Percentiles rank a stretch among this genome's conserved stretches.
Evolutionary conservation across 2,329 filamentous ascomycete species (phyloP).

Genomic region (Rhynchosporium agropyri): DNA sequence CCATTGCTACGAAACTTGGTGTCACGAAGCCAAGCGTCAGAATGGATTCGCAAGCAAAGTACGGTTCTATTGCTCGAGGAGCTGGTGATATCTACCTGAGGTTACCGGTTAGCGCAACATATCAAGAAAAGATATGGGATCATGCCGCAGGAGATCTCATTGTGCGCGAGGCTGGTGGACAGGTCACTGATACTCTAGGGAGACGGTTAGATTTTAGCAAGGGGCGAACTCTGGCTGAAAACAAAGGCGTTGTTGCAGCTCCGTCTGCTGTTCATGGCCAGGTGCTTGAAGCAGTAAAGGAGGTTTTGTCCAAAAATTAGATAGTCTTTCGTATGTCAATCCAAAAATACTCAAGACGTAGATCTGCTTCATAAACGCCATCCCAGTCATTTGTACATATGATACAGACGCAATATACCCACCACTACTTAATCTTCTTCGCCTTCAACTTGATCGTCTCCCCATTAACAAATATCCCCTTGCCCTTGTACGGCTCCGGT

Average conservation of each 20-base stretch:
- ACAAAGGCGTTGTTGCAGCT: slow-evolving; percentile 93
- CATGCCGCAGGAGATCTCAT: slow-evolving; percentile 95
- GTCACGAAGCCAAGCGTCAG: slow-evolving; percentile 89
- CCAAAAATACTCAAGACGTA: background rate
- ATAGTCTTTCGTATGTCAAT: slow-evolving; percentile 6
- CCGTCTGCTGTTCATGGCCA: slow-evolving; percentile 73
- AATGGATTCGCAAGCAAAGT: slow-evolving; percentile 98
- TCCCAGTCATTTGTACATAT: slow-evolving; percentile 34
- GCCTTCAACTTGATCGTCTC: slow-evolving; percentile 98
- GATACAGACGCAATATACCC: slow-evolving; percentile 29
- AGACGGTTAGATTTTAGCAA: slow-evolving; percentile 83
- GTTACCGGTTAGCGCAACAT: slow-evolving; percentile 80
- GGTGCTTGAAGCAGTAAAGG: slow-evolving; percentile 81
- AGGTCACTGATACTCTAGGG: slow-evolving; percentile 87
- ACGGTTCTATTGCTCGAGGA: slow-evolving; percentile 90
- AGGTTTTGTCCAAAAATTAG: slow-evolving; percentile 62
- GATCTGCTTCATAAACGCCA: slow-evolving; percentile 18
- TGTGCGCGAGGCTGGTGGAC: slow-evolving; percentile 88
- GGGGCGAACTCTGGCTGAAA: slow-evolving; percentile 82
- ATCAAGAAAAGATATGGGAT: slow-evolving; percentile 99
- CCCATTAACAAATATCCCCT: slow-evolving; percentile 97
- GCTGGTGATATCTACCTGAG: slow-evolving; percentile 94
- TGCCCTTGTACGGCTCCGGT: slow-evolving; percentile 98
- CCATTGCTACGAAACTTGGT: slow-evolving; percentile 80
- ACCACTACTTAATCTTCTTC: slow-evolving; percentile 86